Conservation (phyloP, 257 asterid species). For the Penstemon eatonii region DNA sequence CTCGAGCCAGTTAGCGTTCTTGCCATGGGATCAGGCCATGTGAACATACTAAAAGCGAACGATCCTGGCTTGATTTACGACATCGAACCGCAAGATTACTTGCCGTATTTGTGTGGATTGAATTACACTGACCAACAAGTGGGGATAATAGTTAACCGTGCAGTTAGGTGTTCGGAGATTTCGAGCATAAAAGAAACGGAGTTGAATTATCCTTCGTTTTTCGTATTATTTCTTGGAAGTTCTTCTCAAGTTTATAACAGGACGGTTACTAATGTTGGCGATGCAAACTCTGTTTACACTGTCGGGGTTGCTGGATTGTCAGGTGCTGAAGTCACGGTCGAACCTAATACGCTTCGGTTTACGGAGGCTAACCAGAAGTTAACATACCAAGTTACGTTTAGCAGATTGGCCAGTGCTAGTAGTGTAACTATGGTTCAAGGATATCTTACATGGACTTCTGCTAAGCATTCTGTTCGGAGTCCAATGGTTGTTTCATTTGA, state of each 20-base stretch:
- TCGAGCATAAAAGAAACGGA: constrained; percentile 6
- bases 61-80: constrained; percentile 14
- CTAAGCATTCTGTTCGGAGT: neutral
- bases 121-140: constrained; percentile 14
- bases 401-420: neutral
- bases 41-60: neutral
- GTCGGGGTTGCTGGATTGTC: neutral
- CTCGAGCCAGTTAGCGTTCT: neutral
- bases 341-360: neutral
- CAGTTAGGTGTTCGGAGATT: neutral
- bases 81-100: neutral
- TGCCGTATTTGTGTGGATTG: neutral
- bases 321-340: neutral
- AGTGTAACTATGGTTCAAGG: neutral
- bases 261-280: neutral
- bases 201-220: neutral
- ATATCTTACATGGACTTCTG: neutral
- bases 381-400: neutral
- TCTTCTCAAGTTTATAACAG: neutral
- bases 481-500: no score
- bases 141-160: neutral
- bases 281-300: neutral
- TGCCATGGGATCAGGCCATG: constrained; percentile 21
- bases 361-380: neutral
- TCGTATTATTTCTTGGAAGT: neutral